These are phyloP conservation scores for Sclerotinia nivalis DNA, from an alignment of 2,329 filamentous ascomycete genomes.

Conservation along the genomic window DNA sequence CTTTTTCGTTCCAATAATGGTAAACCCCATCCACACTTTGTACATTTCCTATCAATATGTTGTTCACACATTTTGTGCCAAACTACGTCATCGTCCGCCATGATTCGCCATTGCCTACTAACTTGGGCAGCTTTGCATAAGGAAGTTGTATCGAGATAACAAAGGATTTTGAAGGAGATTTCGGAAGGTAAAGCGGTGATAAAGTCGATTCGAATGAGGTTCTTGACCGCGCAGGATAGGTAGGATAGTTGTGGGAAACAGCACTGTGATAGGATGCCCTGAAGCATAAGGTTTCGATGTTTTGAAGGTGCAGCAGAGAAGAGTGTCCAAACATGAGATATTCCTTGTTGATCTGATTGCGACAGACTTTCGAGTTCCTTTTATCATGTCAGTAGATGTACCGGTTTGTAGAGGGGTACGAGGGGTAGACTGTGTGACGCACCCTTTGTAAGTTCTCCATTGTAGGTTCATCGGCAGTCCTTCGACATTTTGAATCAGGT, in stretches of 20 bases:
- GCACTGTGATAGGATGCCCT: constrained; percentile 93
- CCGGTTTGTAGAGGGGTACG: not conserved
- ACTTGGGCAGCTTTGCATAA: constrained; percentile 96
- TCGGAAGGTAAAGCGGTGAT: constrained; percentile 84
- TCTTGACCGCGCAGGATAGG: constrained; percentile 84
- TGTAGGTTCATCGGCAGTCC: constrained; percentile 89
- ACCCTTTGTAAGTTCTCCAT: constrained; percentile 94
- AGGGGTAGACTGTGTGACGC: constrained; percentile 42
- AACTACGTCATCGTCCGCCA: constrained; percentile 96
- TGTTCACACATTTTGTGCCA: constrained; percentile 99
- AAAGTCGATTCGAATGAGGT: constrained; percentile 98
- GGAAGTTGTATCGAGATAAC: constrained; percentile 88
- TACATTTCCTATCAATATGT: constrained; percentile 91
- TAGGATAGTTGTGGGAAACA: constrained; percentile 97
- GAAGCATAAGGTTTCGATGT: constrained; percentile 93
- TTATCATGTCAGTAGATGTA: constrained; percentile 19
- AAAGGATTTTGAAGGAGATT: constrained; percentile 89
- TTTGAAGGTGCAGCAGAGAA: constrained; percentile 95
- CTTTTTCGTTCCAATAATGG: constrained; percentile 87
- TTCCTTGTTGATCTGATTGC: constrained; percentile 86
- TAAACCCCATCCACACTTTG: constrained; percentile 92
- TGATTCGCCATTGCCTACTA: constrained; percentile 78
- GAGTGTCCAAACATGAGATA: constrained; percentile 95
- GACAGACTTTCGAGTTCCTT: constrained; percentile 82
- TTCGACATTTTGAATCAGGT: constrained; percentile 89